Conservation (phyloP, 108 stramenopile species). For the Chaetoceros tenuissimus region DNA sequence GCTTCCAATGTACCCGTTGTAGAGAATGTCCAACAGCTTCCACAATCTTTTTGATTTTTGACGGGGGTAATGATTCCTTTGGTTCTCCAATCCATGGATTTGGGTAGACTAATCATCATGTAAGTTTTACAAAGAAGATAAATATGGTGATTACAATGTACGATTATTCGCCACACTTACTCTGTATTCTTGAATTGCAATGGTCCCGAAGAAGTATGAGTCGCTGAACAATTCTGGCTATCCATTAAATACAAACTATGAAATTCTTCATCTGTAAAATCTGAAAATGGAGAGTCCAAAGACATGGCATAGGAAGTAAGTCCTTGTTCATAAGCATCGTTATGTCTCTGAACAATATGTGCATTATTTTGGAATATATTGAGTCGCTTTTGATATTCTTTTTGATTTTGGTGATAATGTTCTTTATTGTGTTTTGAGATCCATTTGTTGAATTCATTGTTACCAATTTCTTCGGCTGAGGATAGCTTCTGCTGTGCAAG, state of each 20-base stretch:
- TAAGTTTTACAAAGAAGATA: no score
- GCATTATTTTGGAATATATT: conserved; percentile 15
- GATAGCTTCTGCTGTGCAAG: no score
- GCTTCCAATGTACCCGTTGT: conserved; percentile 45
- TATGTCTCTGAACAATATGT: conserved; percentile 17
- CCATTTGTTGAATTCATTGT: no score
- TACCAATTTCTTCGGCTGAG: no score
- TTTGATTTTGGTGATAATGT: neutral
- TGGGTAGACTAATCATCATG: no score
- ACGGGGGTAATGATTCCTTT: conserved; percentile 44
- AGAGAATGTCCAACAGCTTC: conserved; percentile 54
- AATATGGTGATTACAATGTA: no score
- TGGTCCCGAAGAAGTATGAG: conserved; percentile 12
- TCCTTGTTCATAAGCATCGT: conserved; percentile 24
- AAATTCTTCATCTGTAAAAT: conserved; percentile 36
- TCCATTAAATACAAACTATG: conserved; percentile 24
- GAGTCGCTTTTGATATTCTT: conserved; percentile 13
- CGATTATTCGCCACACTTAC: no score
- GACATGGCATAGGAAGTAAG: conserved; percentile 29
- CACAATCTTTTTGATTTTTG: conserved; percentile 51
- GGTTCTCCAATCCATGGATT: conserved; percentile 39
- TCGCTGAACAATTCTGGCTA: conserved; percentile 34
- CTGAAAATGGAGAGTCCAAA: conserved; percentile 30
- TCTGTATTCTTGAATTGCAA: no score
- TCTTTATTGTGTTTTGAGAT: conserved; percentile 1